Conservation (phyloP, 208 protist genomes). For the Wallacemonas collosoma region DNA sequence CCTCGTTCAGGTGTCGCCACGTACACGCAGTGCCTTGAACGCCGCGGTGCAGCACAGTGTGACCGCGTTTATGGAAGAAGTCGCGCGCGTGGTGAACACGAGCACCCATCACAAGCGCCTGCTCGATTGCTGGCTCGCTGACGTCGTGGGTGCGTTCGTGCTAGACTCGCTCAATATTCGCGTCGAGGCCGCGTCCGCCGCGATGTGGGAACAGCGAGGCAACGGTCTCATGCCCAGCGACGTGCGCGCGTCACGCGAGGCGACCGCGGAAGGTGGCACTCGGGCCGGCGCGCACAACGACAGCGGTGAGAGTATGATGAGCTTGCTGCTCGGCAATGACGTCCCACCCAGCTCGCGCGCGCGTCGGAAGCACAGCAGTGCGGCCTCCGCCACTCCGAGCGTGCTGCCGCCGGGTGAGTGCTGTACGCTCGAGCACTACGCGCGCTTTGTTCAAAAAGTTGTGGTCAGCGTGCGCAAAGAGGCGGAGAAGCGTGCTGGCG, state of each 20-base stretch:
- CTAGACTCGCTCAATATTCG: conserved; percentile 67
- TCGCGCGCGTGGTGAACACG: conserved; percentile 61
- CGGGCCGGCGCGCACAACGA: not conserved
- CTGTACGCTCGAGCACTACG: conserved; percentile 84
- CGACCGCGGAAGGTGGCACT: not conserved
- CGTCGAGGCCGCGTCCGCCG: conserved; percentile 53
- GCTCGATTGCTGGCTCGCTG: conserved; percentile 57
- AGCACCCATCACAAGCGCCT: conserved; percentile 41
- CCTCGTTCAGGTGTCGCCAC: conserved; percentile 72
- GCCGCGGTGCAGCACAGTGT: conserved; percentile 79
- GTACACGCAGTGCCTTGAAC: conserved; percentile 74
- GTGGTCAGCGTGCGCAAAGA: conserved; percentile 69
- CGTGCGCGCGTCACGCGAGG: conserved; percentile 18
- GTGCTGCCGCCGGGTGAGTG: conserved; percentile 55
- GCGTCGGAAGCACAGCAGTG: conserved; percentile 14
- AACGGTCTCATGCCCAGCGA: conserved; percentile 29
- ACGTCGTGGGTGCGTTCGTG: conserved; percentile 78
- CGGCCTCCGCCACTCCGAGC: not conserved
- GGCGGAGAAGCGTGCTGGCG: not conserved
- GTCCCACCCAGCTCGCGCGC: conserved; percentile 7
- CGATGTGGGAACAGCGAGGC: conserved; percentile 34
- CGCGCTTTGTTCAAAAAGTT: conserved; percentile 67
- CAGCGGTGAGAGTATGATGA: conserved; percentile 19
- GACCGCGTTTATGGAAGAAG: conserved; percentile 65
- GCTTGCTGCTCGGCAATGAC: conserved; percentile 20